phyloP scores from a whole-genome alignment of 192 early-diverging fungal species.

The Mortierella antarctica region DNA sequence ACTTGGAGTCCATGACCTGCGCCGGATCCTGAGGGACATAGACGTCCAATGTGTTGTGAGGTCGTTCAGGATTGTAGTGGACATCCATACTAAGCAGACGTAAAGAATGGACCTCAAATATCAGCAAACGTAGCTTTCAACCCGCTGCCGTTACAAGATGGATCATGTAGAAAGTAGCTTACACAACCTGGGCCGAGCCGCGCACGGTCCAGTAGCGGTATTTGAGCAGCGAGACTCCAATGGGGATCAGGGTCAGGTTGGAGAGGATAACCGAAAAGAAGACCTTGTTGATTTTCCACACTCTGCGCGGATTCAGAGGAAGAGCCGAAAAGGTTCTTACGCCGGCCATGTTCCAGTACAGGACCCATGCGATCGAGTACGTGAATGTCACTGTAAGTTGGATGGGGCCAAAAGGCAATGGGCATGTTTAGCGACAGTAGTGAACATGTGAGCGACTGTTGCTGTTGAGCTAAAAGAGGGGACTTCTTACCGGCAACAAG shows the following conservation, averaged over 20 bases:
- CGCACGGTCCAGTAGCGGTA: slow-evolving; percentile 44
- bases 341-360: slow-evolving; percentile 36
- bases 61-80: slow-evolving; percentile 29
- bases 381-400: slow-evolving; percentile 14
- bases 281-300: slow-evolving; percentile 37
- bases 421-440: neutral
- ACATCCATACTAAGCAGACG: slow-evolving; percentile 24
- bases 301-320: slow-evolving; percentile 27
- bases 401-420: neutral
- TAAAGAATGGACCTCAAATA: neutral
- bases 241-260: slow-evolving; percentile 29
- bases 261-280: slow-evolving; percentile 40
- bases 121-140: too few species aligned
- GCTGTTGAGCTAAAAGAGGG: neutral
- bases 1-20: neutral
- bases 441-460: neutral
- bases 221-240: slow-evolving; percentile 24
- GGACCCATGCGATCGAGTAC: slow-evolving; percentile 47
- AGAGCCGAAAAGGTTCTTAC: slow-evolving; percentile 9
- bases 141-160: too few species aligned
- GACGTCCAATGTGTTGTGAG: slow-evolving; percentile 43
- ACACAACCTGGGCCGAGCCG: slow-evolving; percentile 15
- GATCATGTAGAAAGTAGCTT: neutral
- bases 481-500: slow-evolving; percentile 25
- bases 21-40: slow-evolving; percentile 29